A percentile compares a stretch with the other conserved stretches of the same genome.
These are phyloP conservation scores for Esteya vermicola DNA, from an alignment of 2,329 filamentous ascomycete genomes.

Conservation along the genomic window DNA sequence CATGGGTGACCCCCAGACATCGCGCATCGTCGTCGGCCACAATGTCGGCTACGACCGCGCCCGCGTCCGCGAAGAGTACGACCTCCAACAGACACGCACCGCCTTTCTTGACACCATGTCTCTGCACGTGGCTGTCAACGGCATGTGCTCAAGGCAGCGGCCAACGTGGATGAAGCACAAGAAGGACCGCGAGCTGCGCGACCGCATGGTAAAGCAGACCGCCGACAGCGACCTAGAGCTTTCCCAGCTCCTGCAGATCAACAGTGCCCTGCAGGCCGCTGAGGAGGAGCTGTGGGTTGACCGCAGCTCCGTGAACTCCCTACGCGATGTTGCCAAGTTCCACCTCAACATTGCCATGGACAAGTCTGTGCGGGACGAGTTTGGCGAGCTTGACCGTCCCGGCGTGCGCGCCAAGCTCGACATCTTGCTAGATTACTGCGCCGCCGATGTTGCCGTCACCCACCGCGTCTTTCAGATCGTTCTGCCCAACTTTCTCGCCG, in stretches of 20 bases:
- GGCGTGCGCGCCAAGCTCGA: constrained; percentile 61
- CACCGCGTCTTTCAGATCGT: constrained; percentile 91
- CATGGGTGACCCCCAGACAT: constrained; percentile 58
- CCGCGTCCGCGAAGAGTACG: constrained; percentile 78
- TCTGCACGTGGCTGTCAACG: constrained; percentile 90
- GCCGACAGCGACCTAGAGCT: constrained; percentile 58
- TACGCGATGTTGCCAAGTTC: constrained; percentile 91
- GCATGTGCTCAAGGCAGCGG: constrained; percentile 93
- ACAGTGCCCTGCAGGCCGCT: constrained; percentile 55
- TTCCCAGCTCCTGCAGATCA: constrained; percentile 54
- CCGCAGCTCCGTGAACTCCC: constrained; percentile 84
- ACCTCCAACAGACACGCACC: constrained; percentile 66
- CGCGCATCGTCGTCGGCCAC: constrained; percentile 78
- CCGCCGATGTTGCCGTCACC: constrained; percentile 83
- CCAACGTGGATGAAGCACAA: constrained; percentile 97
- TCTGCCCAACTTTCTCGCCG: constrained; percentile 75
- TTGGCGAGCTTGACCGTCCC: constrained; percentile 63
- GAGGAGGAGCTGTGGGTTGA: constrained; percentile 96
- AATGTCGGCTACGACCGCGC: constrained; percentile 94
- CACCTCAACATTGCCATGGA: constrained; percentile 86
- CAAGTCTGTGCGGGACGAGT: constrained; percentile 74
- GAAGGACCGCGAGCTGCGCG: constrained; percentile 73
- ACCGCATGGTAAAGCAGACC: constrained; percentile 62
- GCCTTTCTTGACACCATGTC: constrained; percentile 97
- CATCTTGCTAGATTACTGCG: constrained; percentile 82